Conservation (phyloP, 208 protist genomes). For the Polymyxa betae region DNA sequence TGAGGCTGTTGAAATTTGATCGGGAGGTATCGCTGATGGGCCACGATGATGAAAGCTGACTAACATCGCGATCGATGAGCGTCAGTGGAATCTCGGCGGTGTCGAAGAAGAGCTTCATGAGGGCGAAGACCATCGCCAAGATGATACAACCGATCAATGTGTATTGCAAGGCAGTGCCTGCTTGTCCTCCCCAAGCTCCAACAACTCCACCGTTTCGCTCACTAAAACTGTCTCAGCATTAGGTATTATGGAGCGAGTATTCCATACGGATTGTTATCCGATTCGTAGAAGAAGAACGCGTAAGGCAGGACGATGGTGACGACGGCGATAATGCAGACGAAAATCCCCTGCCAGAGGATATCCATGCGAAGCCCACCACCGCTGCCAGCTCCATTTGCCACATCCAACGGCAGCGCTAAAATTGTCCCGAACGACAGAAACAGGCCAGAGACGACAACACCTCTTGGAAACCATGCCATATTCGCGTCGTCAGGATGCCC, state of each 20-base stretch:
- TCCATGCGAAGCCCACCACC: constrained; percentile 22
- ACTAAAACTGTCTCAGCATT: neutral
- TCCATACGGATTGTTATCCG: constrained; percentile 50
- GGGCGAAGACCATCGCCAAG: neutral
- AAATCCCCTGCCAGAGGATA: neutral
- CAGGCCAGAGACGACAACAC: neutral
- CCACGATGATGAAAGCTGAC: neutral
- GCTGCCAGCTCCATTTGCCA: neutral
- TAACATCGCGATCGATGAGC: neutral
- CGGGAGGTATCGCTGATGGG: too few species aligned
- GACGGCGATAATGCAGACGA: constrained; percentile 10
- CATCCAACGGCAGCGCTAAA: constrained; percentile 42
- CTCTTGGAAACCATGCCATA: constrained; percentile 18
- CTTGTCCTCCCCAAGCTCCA: constrained; percentile 6
- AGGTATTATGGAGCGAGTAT: neutral
- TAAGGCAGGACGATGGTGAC: constrained; percentile 39
- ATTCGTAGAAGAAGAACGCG: constrained; percentile 56
- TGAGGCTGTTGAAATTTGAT: neutral
- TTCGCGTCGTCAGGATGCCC: constrained; percentile 49
- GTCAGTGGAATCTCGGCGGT: constrained; percentile 19
- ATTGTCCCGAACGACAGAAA: constrained; percentile 33
- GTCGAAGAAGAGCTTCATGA: constrained; percentile 19
- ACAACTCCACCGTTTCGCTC: neutral
- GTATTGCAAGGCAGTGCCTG: constrained; percentile 29
- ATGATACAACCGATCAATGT: constrained; percentile 8